Base-by-base conservation (phyloP, 768 basidiomycete genomes). In the Lactifluus echinatus region DNA sequence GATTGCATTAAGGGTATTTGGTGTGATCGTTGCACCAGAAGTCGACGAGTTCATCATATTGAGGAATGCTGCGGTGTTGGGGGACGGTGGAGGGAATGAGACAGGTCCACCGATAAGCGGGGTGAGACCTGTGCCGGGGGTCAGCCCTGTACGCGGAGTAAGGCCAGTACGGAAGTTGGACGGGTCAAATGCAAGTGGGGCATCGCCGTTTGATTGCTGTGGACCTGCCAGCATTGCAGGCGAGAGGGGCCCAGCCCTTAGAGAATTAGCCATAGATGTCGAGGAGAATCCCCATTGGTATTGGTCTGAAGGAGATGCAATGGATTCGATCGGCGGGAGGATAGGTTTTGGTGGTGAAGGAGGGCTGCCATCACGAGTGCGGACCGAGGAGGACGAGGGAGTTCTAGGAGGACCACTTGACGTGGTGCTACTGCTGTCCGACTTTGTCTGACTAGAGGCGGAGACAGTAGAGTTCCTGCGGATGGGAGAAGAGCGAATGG, bases 171-270 rank as follows among this genome's bases (percentile, higher is more conserved):
- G 82, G 74, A 91, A 83, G 42, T 77, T 73, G 63, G 79, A 65
- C 39, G 85, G 82, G 66, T 93, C 90, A 68, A 91, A 94, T 49
- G 76, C 61, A 48, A 71, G 71, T 3, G 66, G 65, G 68, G 65
- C 77, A 33, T 71, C 45, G 15, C 59, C 68, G 56, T 63, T 72
- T 50, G 73, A 63, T 46, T 76, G 76, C 68, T 83, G 84, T 3
- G 93, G 94, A 8, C 89, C 95, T 26, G 90, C 83, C 58, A 96
- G 85, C 91, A 97, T 95, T 53, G 95, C 93, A 29, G 95, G 95
- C 5, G 90, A 93, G 53, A 98, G 84, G 1, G 95, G 95, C 4
- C 94, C 95, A 0, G 93, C 81, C 45, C 95, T 84, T 33, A 98
- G 82, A 2, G 91, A 93, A 70, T 87, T 87, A 42, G 76, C 71